Conservation (phyloP, 306 rosid genomes). For the Cicer yamashitae region DNA sequence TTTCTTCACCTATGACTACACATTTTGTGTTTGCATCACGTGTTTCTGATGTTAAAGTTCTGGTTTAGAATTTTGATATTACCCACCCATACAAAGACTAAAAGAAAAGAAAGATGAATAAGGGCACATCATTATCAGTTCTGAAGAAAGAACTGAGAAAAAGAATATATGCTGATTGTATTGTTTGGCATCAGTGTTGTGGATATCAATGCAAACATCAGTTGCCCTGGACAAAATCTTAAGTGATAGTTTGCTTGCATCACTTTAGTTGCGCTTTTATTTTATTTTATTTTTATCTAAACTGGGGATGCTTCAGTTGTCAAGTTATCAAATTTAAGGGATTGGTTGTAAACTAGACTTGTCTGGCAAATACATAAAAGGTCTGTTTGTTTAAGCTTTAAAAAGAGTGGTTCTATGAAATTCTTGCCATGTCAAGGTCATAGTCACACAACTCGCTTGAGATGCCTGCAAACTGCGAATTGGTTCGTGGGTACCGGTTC, state of each 20-base stretch:
- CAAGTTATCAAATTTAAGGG: conserved; percentile 26
- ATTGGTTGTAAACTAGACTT: background rate
- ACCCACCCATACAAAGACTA: background rate
- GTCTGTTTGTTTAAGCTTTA: too few species aligned
- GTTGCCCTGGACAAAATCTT: background rate
- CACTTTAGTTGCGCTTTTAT: background rate
- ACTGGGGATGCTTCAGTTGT: background rate
- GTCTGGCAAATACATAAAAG: too few species aligned
- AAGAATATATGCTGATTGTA: background rate
- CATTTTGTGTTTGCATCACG: background rate
- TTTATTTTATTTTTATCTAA: conserved; percentile 18
- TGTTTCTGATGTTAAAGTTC: conserved; percentile 37
- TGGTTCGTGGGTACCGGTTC: too few species aligned
- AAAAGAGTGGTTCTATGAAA: too few species aligned
- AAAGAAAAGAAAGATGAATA: background rate
- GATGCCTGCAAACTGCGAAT: too few species aligned
- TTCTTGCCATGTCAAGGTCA: too few species aligned
- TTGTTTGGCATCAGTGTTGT: background rate
- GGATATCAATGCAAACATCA: background rate
- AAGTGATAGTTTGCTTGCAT: background rate
- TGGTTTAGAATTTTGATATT: conserved; percentile 16
- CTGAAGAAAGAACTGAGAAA: conserved; percentile 5
- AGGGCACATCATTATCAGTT: background rate
- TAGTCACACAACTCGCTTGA: too few species aligned
- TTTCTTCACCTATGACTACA: conserved; percentile 19